A percentile compares a stretch with the other conserved stretches of the same genome.
These are phyloP conservation scores for Auricularia heimuer DNA, from an alignment of 768 basidiomycete species.

Conservation along the genomic window DNA sequence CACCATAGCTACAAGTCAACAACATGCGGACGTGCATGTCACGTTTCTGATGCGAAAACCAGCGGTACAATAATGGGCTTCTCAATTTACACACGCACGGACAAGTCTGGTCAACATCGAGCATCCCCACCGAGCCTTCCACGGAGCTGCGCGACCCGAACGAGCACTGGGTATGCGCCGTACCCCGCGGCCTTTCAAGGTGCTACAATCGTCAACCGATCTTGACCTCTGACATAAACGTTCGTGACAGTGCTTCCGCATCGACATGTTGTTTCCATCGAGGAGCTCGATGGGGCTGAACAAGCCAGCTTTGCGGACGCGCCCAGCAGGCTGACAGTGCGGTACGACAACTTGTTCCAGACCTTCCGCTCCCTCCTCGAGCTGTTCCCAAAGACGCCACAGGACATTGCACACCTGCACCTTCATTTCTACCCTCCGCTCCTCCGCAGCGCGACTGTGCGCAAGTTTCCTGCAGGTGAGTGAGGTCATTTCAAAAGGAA, in stretches of 20 bases:
- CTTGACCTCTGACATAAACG: background rate
- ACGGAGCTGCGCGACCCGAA: slow-evolving; percentile 57
- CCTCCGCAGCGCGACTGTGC: slow-evolving; percentile 67
- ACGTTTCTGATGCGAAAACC: slow-evolving; percentile 38
- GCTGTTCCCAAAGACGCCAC: slow-evolving; percentile 37
- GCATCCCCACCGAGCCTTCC: slow-evolving; percentile 58
- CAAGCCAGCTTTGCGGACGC: slow-evolving; percentile 53
- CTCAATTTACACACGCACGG: slow-evolving; percentile 89
- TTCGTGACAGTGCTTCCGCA: slow-evolving; percentile 54
- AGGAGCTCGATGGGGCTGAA: slow-evolving; percentile 51
- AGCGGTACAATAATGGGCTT: slow-evolving; percentile 95
- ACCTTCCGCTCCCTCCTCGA: slow-evolving; percentile 96
- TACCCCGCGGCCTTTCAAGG: slow-evolving; percentile 95
- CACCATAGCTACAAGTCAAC: too few relatives aligned
- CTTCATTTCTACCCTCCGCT: slow-evolving; percentile 82
- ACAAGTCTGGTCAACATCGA: slow-evolving; percentile 75
- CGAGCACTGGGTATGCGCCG: slow-evolving; percentile 71
- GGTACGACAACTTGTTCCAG: slow-evolving; percentile 70
- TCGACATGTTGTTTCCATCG: slow-evolving; percentile 67
- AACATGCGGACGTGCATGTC: too few relatives aligned
- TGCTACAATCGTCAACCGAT: slow-evolving; percentile 42
- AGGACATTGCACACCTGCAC: slow-evolving; percentile 62
- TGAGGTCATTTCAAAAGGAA: slow-evolving; percentile 4
- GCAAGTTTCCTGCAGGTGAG: slow-evolving; percentile 84
- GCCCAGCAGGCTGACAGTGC: slow-evolving; percentile 51